Percentiles rank a stretch among this genome's conserved stretches.
Conservation (phyloP, 352 stramenopile genomes). For the Globisporangium acanthophoron region DNA sequence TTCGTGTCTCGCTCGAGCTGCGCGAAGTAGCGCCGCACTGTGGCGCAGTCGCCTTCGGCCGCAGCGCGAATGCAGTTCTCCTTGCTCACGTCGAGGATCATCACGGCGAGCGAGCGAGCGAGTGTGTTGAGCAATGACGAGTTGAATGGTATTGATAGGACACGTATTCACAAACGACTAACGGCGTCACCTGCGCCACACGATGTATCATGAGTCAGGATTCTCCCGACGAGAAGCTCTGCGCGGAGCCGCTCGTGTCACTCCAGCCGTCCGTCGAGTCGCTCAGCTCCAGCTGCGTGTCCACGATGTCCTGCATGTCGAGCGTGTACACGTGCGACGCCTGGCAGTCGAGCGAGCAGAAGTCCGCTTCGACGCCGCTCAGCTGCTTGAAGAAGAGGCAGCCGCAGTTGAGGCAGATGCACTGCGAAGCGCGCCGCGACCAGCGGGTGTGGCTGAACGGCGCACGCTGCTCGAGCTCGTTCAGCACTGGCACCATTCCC, state of each 20-base stretch:
- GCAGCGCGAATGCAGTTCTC: conserved; percentile 6
- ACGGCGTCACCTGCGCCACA: too few species aligned
- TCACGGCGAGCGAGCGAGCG: too few species aligned
- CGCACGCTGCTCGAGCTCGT: not conserved
- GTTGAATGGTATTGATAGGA: too few species aligned
- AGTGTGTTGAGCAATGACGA: too few species aligned
- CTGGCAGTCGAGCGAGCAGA: conserved; percentile 2
- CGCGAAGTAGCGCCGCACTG: conserved; percentile 1
- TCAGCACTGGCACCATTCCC: conserved; percentile 1
- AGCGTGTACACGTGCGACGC: not conserved
- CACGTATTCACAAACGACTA: too few species aligned
- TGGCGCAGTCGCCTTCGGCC: not conserved
- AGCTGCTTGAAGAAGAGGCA: conserved; percentile 2
- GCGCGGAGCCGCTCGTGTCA: not conserved
- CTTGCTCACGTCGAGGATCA: not conserved
- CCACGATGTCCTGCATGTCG: conserved; percentile 1
- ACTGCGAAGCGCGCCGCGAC: not conserved
- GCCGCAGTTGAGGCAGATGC: conserved; percentile 1
- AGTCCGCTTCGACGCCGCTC: not conserved
- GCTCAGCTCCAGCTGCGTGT: not conserved
- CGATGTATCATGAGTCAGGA: too few species aligned
- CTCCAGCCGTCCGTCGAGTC: not conserved
- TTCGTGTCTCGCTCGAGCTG: not conserved
- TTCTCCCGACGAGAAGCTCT: too few species aligned
- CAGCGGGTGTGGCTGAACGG: not conserved